These are phyloP conservation scores for Venturia effusa DNA, from an alignment of 2,329 filamentous ascomycete species.

Conservation along the genomic window DNA sequence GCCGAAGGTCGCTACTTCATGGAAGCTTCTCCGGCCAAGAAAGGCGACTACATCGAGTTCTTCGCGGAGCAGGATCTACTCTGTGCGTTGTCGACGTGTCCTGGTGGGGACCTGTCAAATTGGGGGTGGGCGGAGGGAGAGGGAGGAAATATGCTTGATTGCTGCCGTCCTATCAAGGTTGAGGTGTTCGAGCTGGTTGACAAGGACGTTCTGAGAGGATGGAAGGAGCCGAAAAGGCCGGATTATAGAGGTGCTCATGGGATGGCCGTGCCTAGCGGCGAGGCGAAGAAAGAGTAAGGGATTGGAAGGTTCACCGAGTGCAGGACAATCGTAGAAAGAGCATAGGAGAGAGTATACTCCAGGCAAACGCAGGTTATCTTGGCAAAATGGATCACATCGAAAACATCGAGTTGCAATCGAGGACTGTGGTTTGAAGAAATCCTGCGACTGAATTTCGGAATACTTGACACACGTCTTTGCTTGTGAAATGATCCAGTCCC, in stretches of 20 bases:
- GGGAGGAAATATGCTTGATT: slow-evolving; percentile 51
- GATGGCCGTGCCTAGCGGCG: slow-evolving; percentile 39
- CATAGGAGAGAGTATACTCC: neutral
- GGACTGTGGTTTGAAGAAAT: too few species aligned
- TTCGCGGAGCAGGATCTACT: slow-evolving; percentile 70
- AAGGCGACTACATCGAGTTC: slow-evolving; percentile 53
- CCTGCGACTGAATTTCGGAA: too few species aligned
- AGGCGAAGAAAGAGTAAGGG: slow-evolving; percentile 15
- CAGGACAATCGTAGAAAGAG: neutral
- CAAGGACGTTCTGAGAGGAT: slow-evolving; percentile 43
- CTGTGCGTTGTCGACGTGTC: slow-evolving; percentile 57
- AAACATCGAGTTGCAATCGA: neutral
- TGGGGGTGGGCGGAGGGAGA: slow-evolving; percentile 61
- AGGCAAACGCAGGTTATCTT: neutral
- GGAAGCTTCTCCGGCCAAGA: slow-evolving; percentile 26
- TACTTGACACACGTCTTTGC: too few species aligned
- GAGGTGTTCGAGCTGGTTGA: slow-evolving; percentile 58
- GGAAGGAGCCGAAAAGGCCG: slow-evolving; percentile 51
- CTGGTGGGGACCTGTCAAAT: slow-evolving; percentile 68
- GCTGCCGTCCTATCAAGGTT: slow-evolving; percentile 63
- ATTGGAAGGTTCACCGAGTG: neutral
- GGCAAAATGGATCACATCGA: neutral
- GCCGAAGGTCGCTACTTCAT: slow-evolving; percentile 67
- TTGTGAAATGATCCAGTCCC: neutral
- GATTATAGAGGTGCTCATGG: slow-evolving; percentile 58